A percentile compares a stretch with the other conserved stretches of the same genome.
Evolutionary conservation across 176 grass and related monocot genomes (phyloP).

Genomic region (Carex cristatella): DNA sequence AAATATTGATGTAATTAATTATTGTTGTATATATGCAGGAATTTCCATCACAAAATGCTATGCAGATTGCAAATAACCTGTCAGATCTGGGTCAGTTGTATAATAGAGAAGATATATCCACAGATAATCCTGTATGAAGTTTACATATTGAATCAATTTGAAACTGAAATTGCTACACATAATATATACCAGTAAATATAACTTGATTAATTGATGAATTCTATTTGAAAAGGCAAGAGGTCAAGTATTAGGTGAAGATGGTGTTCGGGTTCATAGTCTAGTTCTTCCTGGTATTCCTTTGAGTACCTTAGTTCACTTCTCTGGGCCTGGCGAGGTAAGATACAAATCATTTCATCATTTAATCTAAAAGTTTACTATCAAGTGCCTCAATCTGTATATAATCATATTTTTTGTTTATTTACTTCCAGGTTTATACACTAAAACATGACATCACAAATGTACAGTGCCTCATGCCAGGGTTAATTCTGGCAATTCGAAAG

Average conservation of each 20-base stretch:
- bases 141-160: not conserved
- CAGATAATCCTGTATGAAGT: too few relatives aligned
- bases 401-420: not conserved
- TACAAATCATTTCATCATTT: not conserved
- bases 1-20: not conserved
- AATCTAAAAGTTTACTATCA: not conserved
- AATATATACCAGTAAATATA: not conserved
- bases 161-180: not conserved
- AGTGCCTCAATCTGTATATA: not conserved
- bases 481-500: constrained; percentile 78
- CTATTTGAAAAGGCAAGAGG: constrained; percentile 57
- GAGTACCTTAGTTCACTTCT: constrained; percentile 70
- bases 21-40: constrained; percentile 12
- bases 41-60: constrained; percentile 30
- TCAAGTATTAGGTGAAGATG: constrained; percentile 80
- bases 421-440: constrained; percentile 45
- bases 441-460: constrained; percentile 71
- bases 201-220: constrained; percentile 18
- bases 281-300: constrained; percentile 74
- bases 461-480: constrained; percentile 74
- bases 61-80: constrained; percentile 65
- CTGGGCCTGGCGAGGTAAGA: constrained; percentile 69
- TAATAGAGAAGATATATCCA: too few relatives aligned
- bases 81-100: constrained; percentile 62
- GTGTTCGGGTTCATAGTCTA: constrained; percentile 78